phyloP scores from a whole-genome alignment of 2,329 filamentous ascomycete species.

The Coniochaeta sp. region DNA sequence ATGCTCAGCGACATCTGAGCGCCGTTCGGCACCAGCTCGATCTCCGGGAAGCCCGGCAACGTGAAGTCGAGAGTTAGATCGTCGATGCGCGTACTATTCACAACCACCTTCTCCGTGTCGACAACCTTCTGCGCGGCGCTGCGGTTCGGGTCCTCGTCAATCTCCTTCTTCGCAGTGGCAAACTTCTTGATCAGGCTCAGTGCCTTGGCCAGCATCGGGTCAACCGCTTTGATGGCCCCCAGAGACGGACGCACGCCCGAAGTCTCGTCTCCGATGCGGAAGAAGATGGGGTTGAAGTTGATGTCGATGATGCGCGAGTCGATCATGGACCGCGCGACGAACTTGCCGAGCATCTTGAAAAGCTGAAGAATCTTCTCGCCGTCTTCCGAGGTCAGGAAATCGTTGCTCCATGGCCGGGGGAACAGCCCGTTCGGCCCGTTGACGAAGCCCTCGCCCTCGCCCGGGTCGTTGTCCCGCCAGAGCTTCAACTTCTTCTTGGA shows the following conservation, averaged over 20 bases:
- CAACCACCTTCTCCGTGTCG: constrained; percentile 59
- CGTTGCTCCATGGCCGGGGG: constrained; percentile 79
- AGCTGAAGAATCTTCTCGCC: constrained; percentile 83
- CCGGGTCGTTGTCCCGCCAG: constrained; percentile 85
- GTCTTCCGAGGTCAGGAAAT: constrained; percentile 65
- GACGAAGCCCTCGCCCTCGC: constrained; percentile 69
- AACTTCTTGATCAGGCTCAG: constrained; percentile 84
- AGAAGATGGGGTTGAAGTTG: constrained; percentile 95
- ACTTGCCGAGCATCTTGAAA: constrained; percentile 92
- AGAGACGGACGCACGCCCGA: constrained; percentile 70
- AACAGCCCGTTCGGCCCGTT: constrained; percentile 82
- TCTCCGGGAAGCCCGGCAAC: constrained; percentile 78
- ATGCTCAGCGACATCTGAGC: constrained; percentile 72
- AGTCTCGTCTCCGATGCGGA: constrained; percentile 76
- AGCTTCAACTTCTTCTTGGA: constrained; percentile 95
- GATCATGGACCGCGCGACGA: constrained; percentile 95
- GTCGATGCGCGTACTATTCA: constrained; percentile 74
- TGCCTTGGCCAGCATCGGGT: constrained; percentile 78
- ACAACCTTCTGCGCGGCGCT: constrained; percentile 63
- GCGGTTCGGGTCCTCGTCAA: constrained; percentile 64
- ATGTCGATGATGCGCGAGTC: constrained; percentile 97
- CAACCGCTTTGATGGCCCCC: constrained; percentile 82
- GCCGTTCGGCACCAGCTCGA: constrained; percentile 74
- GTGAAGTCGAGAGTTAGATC: constrained; percentile 93
- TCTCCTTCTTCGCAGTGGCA: constrained; percentile 68